phyloP scores from a whole-genome alignment of 192 early-diverging fungal species.

The Backusella parvicylindrica region DNA sequence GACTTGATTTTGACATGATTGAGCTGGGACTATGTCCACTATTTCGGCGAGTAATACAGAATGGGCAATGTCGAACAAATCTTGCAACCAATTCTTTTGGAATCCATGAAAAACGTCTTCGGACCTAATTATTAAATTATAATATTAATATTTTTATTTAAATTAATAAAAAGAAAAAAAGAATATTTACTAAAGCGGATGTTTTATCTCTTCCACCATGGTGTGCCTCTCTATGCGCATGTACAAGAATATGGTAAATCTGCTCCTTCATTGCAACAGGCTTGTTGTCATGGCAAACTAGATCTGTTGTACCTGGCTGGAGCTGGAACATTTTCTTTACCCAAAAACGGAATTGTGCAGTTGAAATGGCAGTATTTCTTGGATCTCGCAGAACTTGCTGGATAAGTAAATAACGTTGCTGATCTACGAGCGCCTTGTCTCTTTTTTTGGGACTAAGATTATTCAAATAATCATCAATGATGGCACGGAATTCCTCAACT shows the following conservation, averaged over 20 bases:
- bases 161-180: not conserved
- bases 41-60: slow-evolving; percentile 36
- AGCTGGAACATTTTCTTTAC: slow-evolving; percentile 57
- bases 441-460: slow-evolving; percentile 49
- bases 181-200: slow-evolving; percentile 45
- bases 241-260: slow-evolving; percentile 46
- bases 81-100: slow-evolving; percentile 37
- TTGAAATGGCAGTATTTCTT: slow-evolving; percentile 50
- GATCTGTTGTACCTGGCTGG: slow-evolving; percentile 29
- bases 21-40: slow-evolving; percentile 27
- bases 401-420: slow-evolving; percentile 47
- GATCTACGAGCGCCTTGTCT: slow-evolving; percentile 48
- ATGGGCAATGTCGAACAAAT: slow-evolving; percentile 38
- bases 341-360: slow-evolving; percentile 55
- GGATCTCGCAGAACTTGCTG: slow-evolving; percentile 49
- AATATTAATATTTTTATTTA: not conserved
- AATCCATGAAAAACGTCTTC: slow-evolving; percentile 35
- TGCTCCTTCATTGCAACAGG: slow-evolving; percentile 51
- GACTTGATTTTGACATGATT: slow-evolving; percentile 17
- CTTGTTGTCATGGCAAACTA: slow-evolving; percentile 50
- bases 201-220: slow-evolving; percentile 56
- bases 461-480: slow-evolving; percentile 47
- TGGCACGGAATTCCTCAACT: slow-evolving; percentile 39
- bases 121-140: slow-evolving; percentile 16
- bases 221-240: slow-evolving; percentile 48